Evolutionary conservation across 768 basidiomycete genomes (phyloP).

Genomic region (Mycena haematopus): DNA sequence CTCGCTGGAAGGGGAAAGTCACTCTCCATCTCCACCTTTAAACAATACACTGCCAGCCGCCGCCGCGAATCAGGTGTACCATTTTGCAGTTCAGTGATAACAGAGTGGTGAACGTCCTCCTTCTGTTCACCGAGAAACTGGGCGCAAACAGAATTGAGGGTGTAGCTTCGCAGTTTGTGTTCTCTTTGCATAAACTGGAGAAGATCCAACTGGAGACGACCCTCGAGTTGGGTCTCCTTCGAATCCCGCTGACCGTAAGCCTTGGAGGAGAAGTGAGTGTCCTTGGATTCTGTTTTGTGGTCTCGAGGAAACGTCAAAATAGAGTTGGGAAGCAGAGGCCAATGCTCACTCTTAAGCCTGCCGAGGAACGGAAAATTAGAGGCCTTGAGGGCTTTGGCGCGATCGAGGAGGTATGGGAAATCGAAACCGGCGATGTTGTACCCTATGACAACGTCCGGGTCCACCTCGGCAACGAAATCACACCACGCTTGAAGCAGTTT

Average conservation of each 20-base stretch:
- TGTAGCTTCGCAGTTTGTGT: conserved; percentile 95
- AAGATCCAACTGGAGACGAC: conserved; percentile 93
- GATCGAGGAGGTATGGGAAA: conserved; percentile 93
- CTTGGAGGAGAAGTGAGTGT: conserved; percentile 97
- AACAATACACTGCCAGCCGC: conserved; percentile 94
- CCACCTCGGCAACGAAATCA: conserved; percentile 86
- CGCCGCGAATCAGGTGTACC: conserved; percentile 93
- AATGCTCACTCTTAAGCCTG: conserved; percentile 67
- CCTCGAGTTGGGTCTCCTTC: conserved; percentile 90
- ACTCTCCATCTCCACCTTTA: conserved; percentile 75
- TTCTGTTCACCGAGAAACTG: conserved; percentile 99
- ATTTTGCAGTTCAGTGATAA: conserved; percentile 97
- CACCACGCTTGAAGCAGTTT: conserved; percentile 85
- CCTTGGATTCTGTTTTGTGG: conserved; percentile 80
- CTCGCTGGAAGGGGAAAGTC: background rate
- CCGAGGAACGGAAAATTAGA: conserved; percentile 76
- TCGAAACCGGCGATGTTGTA: conserved; percentile 97
- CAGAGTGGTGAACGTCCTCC: conserved; percentile 98
- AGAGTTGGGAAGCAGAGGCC: background rate
- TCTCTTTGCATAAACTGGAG: conserved; percentile 99
- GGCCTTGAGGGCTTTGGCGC: conserved; percentile 83
- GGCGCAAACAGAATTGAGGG: conserved; percentile 96
- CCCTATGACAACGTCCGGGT: conserved; percentile 95
- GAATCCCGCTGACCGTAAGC: conserved; percentile 98
- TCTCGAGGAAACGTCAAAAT: conserved; percentile 49